Conservation (phyloP, 495 filamentous ascomycete species). For the Penicillium crystallinum region DNA sequence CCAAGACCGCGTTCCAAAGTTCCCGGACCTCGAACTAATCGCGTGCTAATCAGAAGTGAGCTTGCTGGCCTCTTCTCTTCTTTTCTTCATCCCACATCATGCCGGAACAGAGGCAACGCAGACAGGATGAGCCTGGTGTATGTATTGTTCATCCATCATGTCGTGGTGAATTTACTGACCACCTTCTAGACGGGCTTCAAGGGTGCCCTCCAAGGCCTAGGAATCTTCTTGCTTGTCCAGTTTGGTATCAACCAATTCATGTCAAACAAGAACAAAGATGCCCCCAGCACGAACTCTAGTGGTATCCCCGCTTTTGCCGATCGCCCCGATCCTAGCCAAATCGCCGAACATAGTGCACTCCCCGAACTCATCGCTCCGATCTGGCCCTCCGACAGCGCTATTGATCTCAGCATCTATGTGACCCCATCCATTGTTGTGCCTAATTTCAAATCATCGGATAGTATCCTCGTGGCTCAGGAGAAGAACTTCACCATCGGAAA, state of each 20-base stretch:
- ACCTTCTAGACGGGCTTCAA: constrained; percentile 47
- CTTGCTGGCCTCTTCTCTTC: constrained; percentile 24
- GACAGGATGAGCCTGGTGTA: constrained; percentile 37
- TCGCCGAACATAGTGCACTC: constrained; percentile 62
- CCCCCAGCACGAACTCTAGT: constrained; percentile 40
- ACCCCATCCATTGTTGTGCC: constrained; percentile 67
- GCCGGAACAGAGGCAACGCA: constrained; percentile 42
- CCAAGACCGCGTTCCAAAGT: constrained; percentile 23
- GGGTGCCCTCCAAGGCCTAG: constrained; percentile 58
- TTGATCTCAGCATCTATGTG: constrained; percentile 85
- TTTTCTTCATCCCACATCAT: constrained; percentile 27
- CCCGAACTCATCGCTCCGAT: constrained; percentile 80
- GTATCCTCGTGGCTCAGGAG: constrained; percentile 67
- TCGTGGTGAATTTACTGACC: constrained; percentile 12
- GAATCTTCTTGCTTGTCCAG: constrained; percentile 65
- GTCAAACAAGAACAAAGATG: constrained; percentile 40
- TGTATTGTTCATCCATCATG: constrained; percentile 11
- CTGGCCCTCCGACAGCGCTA: constrained; percentile 69
- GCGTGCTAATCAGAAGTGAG: neutral
- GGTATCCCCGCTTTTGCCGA: constrained; percentile 61
- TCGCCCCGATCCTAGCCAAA: constrained; percentile 55
- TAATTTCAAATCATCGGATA: constrained; percentile 54
- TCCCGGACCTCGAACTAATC: constrained; percentile 1
- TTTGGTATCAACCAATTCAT: constrained; percentile 55
- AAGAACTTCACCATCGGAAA: constrained; percentile 75